Conservation (phyloP, 306 rosid species). For the Elaeagnus macrophylla region DNA sequence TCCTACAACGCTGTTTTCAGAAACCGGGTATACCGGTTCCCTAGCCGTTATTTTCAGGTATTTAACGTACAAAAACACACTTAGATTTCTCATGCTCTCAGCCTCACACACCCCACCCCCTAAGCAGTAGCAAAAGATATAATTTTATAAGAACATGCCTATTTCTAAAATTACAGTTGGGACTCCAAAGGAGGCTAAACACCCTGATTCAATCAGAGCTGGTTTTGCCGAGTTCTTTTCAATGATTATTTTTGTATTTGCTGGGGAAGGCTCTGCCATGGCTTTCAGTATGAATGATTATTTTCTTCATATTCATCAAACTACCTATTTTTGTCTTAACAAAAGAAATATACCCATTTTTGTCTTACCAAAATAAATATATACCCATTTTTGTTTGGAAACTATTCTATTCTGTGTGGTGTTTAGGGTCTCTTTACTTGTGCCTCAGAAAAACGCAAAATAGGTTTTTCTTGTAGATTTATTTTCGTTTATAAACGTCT, state of each 20-base stretch:
- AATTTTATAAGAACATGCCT: constrained; percentile 32
- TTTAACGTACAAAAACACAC: constrained; percentile 6
- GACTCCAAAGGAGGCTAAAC: constrained; percentile 59
- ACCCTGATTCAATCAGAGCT: constrained; percentile 64
- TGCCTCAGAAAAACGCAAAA: too few species aligned
- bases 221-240: constrained; percentile 72
- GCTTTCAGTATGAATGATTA: constrained; percentile 48
- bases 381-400: too few species aligned
- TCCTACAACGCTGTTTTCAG: background rate
- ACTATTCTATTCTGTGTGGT: too few species aligned
- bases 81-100: background rate
- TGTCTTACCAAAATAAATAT: too few species aligned
- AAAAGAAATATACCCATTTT: too few species aligned
- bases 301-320: background rate
- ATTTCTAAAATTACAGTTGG: constrained; percentile 52
- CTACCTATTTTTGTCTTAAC: background rate
- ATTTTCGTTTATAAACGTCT: too few species aligned
- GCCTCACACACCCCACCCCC: background rate
- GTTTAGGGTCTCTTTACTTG: too few species aligned
- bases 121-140: constrained; percentile 5
- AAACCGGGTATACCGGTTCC: constrained; percentile 34
- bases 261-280: constrained; percentile 82
- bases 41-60: constrained; percentile 27
- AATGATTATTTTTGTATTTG: constrained; percentile 67
- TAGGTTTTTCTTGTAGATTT: too few species aligned